Conservation (phyloP, 108 stramenopile genomes). For the Pseudonitzschia multiseries region DNA sequence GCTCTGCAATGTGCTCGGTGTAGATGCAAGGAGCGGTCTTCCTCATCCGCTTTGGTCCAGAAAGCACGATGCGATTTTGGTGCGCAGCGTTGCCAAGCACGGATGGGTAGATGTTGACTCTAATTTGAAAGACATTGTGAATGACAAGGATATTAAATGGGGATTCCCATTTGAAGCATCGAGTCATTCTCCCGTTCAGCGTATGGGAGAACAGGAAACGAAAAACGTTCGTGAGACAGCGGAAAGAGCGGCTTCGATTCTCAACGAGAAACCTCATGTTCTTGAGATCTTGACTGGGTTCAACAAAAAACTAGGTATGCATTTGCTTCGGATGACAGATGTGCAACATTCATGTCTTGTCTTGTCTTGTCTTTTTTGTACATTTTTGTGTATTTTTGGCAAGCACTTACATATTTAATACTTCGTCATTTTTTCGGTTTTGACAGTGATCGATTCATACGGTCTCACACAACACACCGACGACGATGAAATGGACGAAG, state of each 20-base stretch:
- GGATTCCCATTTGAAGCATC: slow-evolving; percentile 54
- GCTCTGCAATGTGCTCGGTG: slow-evolving; percentile 3
- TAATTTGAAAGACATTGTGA: slow-evolving; percentile 43
- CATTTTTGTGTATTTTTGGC: not conserved
- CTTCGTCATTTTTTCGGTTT: not conserved
- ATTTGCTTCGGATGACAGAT: not conserved
- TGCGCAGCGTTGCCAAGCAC: slow-evolving; percentile 71
- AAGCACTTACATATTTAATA: not conserved
- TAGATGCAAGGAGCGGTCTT: slow-evolving; percentile 35
- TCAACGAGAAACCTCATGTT: slow-evolving; percentile 41
- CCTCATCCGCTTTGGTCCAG: slow-evolving; percentile 82
- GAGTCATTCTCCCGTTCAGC: not conserved
- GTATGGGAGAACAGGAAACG: slow-evolving; percentile 23
- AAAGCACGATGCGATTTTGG: slow-evolving; percentile 69
- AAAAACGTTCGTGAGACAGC: slow-evolving; percentile 45
- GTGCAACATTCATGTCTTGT: too few relatives aligned
- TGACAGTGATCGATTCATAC: slow-evolving; percentile 43
- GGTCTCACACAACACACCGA: slow-evolving; percentile 30
- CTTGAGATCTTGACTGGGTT: slow-evolving; percentile 40
- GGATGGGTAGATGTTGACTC: slow-evolving; percentile 76
- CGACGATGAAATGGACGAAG: slow-evolving; percentile 18
- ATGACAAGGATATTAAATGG: slow-evolving; percentile 68
- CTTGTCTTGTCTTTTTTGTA: too few relatives aligned
- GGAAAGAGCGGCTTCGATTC: slow-evolving; percentile 49
- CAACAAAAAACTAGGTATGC: slow-evolving; percentile 35